Evolutionary conservation across 2,329 filamentous ascomycete species (phyloP).

Genomic region (Ramichloridium luteum): DNA sequence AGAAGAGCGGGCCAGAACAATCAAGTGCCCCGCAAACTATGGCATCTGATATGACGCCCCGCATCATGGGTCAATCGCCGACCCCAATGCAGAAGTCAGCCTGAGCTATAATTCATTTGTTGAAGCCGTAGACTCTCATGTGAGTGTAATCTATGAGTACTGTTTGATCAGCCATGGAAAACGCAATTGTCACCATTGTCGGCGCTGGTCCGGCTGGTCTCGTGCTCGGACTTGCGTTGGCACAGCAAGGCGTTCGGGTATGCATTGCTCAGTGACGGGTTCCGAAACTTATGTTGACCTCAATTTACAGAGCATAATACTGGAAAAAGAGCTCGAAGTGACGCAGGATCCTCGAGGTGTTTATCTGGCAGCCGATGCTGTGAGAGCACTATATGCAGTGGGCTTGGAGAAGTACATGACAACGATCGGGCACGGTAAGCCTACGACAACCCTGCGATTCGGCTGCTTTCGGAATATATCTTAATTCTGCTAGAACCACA

Average conservation of each 20-base stretch:
- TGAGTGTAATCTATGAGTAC: too few species aligned
- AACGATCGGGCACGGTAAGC: slow-evolving; percentile 5
- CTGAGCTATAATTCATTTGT: too few species aligned
- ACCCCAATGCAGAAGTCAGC: too few species aligned
- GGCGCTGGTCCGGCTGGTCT: slow-evolving; percentile 4
- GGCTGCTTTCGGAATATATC: neutral
- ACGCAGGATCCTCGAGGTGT: slow-evolving; percentile 6
- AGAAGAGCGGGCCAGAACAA: too few species aligned
- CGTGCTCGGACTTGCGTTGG: slow-evolving; percentile 3
- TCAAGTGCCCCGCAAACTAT: too few species aligned
- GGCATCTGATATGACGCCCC: too few species aligned
- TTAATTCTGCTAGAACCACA: slow-evolving; percentile 1
- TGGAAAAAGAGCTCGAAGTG: slow-evolving; percentile 5
- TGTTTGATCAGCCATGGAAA: slow-evolving; percentile 5
- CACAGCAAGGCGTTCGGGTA: slow-evolving; percentile 2
- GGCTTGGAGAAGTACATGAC: slow-evolving; percentile 5
- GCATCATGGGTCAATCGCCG: too few species aligned
- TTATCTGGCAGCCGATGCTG: slow-evolving; percentile 5
- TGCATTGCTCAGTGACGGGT: neutral
- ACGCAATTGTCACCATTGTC: slow-evolving; percentile 3
- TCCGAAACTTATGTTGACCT: too few species aligned
- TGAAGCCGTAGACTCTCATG: too few species aligned
- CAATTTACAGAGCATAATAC: slow-evolving; percentile 4
- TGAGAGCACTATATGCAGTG: slow-evolving; percentile 4
- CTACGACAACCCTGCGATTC: neutral